Base-by-base conservation (phyloP, 306 rosid genomes). In the Vigna unguiculata region DNA sequence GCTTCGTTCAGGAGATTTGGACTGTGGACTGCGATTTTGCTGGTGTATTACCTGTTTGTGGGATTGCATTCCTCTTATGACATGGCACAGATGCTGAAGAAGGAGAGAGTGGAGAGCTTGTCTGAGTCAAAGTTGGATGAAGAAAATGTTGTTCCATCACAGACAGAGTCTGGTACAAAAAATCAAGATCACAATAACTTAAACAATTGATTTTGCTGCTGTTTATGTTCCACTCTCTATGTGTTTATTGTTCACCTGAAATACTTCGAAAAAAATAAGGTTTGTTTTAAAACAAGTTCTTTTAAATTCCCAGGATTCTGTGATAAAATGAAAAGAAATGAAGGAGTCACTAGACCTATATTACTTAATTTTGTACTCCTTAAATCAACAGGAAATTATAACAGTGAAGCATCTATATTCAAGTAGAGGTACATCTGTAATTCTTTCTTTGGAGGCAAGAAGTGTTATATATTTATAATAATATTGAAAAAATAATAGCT, bases 61-160 rank as follows among this genome's bases (percentile, higher is more conserved):
- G 95, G 91, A n/a, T 59, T 88, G 40, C 96, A 90, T 58, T 88
- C 93, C 15, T 81, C 93, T 28, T 92, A 90, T 57, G 96, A 88
- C 67, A 61, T 83, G 34, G 93, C 90, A 34, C 81, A 80, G 84
- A 82, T 22, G 19, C 64, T 75, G 4, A 77, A 52, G 46, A 63
- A 64, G 66, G 54, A 25, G 49, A 66, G 20, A 12, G 3, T 20
- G 48, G 71, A 72, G 55, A 2, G 20, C 20, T 38, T 28, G 21
- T 59, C 8, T 2, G 19, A 60, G 20, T 38, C 65, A 71, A 76
- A 40, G 49, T 22, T 68, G 69, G 86, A 80, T 34, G 85, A 83
- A 63, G 86, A 86, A 58, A 74, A 54, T 21, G 66, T 21, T 71
- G 78, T n/a, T 71, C 10, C 66, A 30, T 24, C 64, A 0, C 9